Evolutionary conservation across 176 grass and related monocot species (phyloP), one percentile per base, ranked within the genome.

Genomic region (Cenchrus americanus): DNA sequence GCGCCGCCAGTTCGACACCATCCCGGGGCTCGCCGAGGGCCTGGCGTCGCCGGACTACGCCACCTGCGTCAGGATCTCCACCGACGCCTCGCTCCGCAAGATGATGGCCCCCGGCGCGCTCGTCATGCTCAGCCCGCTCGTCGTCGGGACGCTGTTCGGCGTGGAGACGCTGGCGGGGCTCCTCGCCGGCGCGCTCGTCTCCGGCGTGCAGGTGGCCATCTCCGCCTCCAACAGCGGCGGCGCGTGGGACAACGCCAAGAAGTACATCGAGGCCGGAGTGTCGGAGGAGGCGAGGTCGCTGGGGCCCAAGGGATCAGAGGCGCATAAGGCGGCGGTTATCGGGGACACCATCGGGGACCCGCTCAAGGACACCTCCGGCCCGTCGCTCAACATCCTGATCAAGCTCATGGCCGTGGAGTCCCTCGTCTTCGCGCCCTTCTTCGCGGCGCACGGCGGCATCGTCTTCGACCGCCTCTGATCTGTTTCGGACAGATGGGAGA

Each of bases 161-260:
- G 87, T 91, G 14, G 82, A 94, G 65, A 73, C 88, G 37, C 95
- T 97, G 32, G 90, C 95, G 0, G 95, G 95, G 0, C 79, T 97
- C 8, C 90, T 97, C 9, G 95, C 95, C 27, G 92, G 95, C 68
- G 83, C 95, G 8, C 84, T 97, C 15, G 84, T 94, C 19, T 97
- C 95, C 32, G 92, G 92, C n/a, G 86, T 94, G n/a, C 92, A 97
- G 90, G 92, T 94, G 14, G 92, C 95, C 19, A 94, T 97, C 74
- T 97, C 95, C 0, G 92, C 95, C 21, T 97, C 95, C 53, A 97
- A 97, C 82, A 97, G 92, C 14, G 92, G 92, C 15, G 92, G 95
- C 59, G 95, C 95, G 5, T 97, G 92, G 95, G 95, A 97, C 84
- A 97, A 97, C 79, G 92, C 95, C 12, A 97, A 97, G 86, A 97